phyloP scores from a whole-genome alignment of 805 yeast genomes.

The Nakazawaea molendinolei region DNA sequence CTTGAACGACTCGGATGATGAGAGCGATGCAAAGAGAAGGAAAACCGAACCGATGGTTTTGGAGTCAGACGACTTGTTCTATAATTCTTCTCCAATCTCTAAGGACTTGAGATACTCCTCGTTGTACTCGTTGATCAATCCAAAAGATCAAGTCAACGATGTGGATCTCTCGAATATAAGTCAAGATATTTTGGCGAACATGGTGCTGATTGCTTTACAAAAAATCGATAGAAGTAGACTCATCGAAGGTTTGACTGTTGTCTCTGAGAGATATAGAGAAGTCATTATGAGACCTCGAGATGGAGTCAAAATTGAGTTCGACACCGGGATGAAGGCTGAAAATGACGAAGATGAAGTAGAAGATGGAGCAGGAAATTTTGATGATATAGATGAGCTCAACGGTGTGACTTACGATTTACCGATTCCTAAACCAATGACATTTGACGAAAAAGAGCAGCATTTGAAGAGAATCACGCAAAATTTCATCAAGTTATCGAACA shows the following conservation, averaged over 20 bases:
- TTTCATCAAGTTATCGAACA: constrained; percentile 43
- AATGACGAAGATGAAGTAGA: constrained; percentile 17
- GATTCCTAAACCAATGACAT: constrained; percentile 45
- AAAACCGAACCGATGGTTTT: constrained; percentile 17
- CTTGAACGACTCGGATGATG: constrained; percentile 32
- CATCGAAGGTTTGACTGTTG: constrained; percentile 60
- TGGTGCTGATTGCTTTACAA: constrained; percentile 61
- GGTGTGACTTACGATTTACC: constrained; percentile 40
- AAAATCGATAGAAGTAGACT: constrained; percentile 46
- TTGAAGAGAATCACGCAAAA: constrained; percentile 51
- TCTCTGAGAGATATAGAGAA: constrained; percentile 57
- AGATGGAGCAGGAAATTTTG: constrained; percentile 17
- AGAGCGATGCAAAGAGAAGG: constrained; percentile 19
- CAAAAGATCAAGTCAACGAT: constrained; percentile 46
- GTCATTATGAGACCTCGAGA: constrained; percentile 22
- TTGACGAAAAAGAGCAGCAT: constrained; percentile 51
- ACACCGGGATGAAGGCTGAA: not conserved
- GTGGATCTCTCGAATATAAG: constrained; percentile 72
- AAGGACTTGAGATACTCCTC: constrained; percentile 46
- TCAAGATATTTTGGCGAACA: constrained; percentile 51
- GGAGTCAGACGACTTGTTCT: constrained; percentile 16
- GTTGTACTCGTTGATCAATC: constrained; percentile 60
- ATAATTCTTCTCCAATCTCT: constrained; percentile 26
- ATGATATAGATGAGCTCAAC: constrained; percentile 23
- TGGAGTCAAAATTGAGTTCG: constrained; percentile 26